Percentiles rank a stretch among this genome's conserved stretches.
Conservation (phyloP, 2,329 filamentous ascomycete genomes). For the Eutypa lata region DNA sequence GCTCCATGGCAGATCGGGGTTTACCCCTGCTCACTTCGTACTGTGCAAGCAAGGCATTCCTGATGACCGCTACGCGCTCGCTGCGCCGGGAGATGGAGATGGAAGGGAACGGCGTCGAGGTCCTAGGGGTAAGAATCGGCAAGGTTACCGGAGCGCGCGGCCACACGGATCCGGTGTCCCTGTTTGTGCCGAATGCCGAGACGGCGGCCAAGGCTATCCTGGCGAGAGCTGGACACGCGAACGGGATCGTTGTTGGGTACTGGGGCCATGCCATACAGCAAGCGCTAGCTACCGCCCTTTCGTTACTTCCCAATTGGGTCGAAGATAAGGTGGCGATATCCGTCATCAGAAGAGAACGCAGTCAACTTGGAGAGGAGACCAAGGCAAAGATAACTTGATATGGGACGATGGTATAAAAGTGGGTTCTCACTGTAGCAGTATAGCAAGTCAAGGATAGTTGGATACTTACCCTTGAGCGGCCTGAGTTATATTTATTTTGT, state of each 20-base stretch:
- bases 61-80: slow-evolving; percentile 36
- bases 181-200: slow-evolving; percentile 6
- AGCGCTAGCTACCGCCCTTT: background rate
- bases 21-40: slow-evolving; percentile 47
- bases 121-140: slow-evolving; percentile 5
- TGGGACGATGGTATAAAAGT: too few species aligned
- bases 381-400: too few species aligned
- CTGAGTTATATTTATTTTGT: too few species aligned
- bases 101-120: slow-evolving; percentile 2
- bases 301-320: slow-evolving; percentile 1
- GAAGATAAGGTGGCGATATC: slow-evolving; percentile 3
- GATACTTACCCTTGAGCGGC: too few species aligned
- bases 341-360: too few species aligned
- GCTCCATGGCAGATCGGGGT: slow-evolving; percentile 42
- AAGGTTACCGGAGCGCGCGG: slow-evolving; percentile 5
- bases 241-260: slow-evolving; percentile 8
- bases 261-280: slow-evolving; percentile 8
- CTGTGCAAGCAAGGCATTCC: slow-evolving; percentile 43
- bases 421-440: too few species aligned
- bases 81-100: slow-evolving; percentile 39
- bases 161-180: slow-evolving; percentile 1
- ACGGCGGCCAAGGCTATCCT: slow-evolving; percentile 9
- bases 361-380: too few species aligned
- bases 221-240: slow-evolving; percentile 7
- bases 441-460: too few species aligned